Evolutionary conservation across 2,329 filamentous ascomycete species (phyloP), one percentile per base, ranked within the genome.

Genomic region (Elsinoe batatas): DNA sequence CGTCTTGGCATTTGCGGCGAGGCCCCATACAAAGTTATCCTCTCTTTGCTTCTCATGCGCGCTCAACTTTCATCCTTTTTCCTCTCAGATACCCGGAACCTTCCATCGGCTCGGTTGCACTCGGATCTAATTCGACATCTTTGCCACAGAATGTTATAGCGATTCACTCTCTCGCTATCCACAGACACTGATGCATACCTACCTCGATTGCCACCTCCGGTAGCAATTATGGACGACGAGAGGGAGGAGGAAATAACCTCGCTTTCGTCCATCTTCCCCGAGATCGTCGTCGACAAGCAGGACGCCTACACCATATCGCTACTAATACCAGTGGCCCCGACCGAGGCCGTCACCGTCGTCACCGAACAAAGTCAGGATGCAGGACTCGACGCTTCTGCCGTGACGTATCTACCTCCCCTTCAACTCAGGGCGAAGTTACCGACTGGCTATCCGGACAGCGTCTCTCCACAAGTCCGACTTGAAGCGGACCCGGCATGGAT

Each of bases 261-360:
- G 20, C 75, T 85, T 57, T 72, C 75, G 43, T 80, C 81, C 50
- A 85, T 85, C 56, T 85, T 75, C 58, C 81, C 81, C 1, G 81
- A 85, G 67, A 74, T 84, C 15, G 67, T 70, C 32, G 66, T 78
- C 57, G 73, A 81, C 54, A 63, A 74, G 7, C 61, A 63, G 7
- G 64, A 71, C 33, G 71, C 73, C 0, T 79, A 76, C 62, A 68
- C 69, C 56, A 79, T 79, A 1, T 74, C 71, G 3, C 71, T 85
- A 47, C 75, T 81, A 18, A 65, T 85, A 15, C 72, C 76, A 5
- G 77, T 84, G 26, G 71, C 77, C 26, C 80, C 80, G 3, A 67
- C 74, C 7, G 69, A 70, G 53, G 79, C 80, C 6, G 68, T 82
- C n/a, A 69, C 69, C 12, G 69, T 78, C 54, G 63, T 70, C 50